phyloP scores from a whole-genome alignment of 805 yeast species.

The Sugiyamaella marilandica region DNA sequence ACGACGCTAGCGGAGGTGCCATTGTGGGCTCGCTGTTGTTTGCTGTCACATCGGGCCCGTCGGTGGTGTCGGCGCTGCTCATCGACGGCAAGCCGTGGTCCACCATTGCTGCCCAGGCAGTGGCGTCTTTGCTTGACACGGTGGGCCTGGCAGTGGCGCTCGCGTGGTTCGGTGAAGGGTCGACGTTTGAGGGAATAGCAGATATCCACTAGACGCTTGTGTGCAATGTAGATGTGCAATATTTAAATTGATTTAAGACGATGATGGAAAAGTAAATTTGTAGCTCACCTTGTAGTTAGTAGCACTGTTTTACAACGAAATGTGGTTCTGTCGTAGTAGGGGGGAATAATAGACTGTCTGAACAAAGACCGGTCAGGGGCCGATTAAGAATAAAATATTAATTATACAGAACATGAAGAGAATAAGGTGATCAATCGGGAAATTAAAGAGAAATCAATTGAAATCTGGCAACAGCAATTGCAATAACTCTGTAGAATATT shows the following conservation, averaged over 20 bases:
- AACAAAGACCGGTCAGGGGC: no score
- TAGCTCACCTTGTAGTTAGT: no score
- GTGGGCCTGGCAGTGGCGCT: constrained; percentile 38
- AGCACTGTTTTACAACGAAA: no score
- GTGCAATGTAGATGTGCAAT: background rate
- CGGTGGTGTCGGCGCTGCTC: constrained; percentile 31
- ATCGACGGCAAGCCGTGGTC: constrained; percentile 35
- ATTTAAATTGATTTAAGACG: background rate
- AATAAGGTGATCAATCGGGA: no score
- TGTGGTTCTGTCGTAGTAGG: no score
- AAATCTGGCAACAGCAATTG: no score
- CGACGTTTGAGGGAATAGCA: constrained; percentile 2
- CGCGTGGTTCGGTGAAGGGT: constrained; percentile 34
- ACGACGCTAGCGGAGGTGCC: constrained; percentile 37
- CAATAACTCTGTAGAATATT: no score
- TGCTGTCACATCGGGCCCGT: constrained; percentile 35
- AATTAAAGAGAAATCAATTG: no score
- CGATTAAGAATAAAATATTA: no score
- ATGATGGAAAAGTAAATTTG: no score
- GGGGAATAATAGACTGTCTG: no score
- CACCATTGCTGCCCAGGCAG: constrained; percentile 30
- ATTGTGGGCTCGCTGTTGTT: constrained; percentile 37
- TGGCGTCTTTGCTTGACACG: constrained; percentile 36
- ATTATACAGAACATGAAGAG: no score
- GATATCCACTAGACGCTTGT: background rate